Conservation (phyloP, 768 basidiomycete genomes). For the Agrocybe praecox region DNA sequence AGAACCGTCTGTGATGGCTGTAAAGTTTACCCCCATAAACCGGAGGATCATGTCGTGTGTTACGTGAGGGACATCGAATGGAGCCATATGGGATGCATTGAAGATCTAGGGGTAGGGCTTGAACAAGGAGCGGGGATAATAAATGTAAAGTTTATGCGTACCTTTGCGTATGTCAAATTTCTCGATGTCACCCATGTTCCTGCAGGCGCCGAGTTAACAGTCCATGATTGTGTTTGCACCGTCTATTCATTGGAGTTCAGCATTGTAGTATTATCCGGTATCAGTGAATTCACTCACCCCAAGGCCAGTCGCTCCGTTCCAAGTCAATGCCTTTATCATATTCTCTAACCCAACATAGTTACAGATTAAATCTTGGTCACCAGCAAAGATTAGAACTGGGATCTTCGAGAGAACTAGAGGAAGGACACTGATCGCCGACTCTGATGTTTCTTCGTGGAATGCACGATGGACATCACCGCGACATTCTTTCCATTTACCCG, state of each 20-base stretch:
- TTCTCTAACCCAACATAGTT: constrained; percentile 92
- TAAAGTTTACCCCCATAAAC: constrained; percentile 93
- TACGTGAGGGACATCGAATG: constrained; percentile 82
- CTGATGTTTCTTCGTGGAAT: constrained; percentile 55
- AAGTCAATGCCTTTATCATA: constrained; percentile 80
- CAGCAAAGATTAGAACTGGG: constrained; percentile 88
- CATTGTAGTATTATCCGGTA: background rate
- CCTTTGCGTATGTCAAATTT: constrained; percentile 93
- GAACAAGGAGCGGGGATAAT: background rate
- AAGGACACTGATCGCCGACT: constrained; percentile 75
- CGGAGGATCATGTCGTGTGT: constrained; percentile 98
- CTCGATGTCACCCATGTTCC: constrained; percentile 92
- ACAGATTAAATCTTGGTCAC: constrained; percentile 96
- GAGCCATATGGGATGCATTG: constrained; percentile 96
- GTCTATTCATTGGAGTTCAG: constrained; percentile 37
- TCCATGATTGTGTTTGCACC: constrained; percentile 74
- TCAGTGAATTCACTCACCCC: constrained; percentile 58
- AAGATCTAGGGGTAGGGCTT: constrained; percentile 57
- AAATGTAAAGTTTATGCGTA: constrained; percentile 26
- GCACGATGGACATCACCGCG: constrained; percentile 62
- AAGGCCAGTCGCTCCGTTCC: constrained; percentile 85
- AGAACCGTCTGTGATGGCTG: constrained; percentile 76
- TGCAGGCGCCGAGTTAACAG: constrained; percentile 71
- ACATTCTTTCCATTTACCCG: constrained; percentile 90
- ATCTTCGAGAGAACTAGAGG: constrained; percentile 80